These are phyloP conservation scores for Cryptococcus sp. DNA, from an alignment of 1,284 basidiomycete genomes.

Conservation along the genomic window DNA sequence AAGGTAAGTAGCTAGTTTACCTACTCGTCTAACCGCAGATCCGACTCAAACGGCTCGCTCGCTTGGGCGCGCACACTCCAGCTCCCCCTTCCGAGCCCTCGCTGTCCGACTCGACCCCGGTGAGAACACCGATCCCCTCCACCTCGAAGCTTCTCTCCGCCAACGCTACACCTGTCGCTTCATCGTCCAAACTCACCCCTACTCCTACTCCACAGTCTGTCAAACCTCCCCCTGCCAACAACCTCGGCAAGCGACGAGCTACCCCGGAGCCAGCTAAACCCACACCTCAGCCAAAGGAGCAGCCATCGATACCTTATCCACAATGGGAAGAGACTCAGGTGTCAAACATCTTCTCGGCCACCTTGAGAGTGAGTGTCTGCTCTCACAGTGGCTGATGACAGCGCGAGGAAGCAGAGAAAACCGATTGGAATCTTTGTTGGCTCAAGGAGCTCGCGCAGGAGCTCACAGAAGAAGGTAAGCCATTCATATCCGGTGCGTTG, in stretches of 20 bases:
- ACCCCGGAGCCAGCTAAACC: background rate
- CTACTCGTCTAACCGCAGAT: constrained; percentile 10
- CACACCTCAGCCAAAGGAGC: background rate
- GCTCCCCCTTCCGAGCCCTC: constrained; percentile 6
- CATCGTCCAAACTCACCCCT: background rate
- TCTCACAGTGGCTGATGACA: constrained; percentile 3
- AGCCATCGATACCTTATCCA: constrained; percentile 50
- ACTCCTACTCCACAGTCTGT: background rate
- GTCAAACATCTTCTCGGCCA: constrained; percentile 65
- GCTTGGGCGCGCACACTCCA: constrained; percentile 18
- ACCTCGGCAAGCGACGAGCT: background rate
- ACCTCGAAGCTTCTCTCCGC: constrained; percentile 1
- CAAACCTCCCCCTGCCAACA: background rate
- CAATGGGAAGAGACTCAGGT: constrained; percentile 71
- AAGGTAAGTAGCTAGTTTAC: constrained; percentile 9
- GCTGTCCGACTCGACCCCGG: constrained; percentile 2
- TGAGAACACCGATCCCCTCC: background rate
- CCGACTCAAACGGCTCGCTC: constrained; percentile 16
- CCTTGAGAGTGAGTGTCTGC: constrained; percentile 59
- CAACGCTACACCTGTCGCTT: background rate
- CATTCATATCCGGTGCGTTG: background rate
- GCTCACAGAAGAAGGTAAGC: constrained; percentile 57
- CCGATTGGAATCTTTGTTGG: constrained; percentile 70
- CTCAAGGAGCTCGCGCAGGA: constrained; percentile 72
- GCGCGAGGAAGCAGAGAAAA: constrained; percentile 57